Percentiles rank a stretch among this genome's conserved stretches.
phyloP scores from a whole-genome alignment of 1,284 basidiomycete genomes.

The Trametes pubescens region DNA sequence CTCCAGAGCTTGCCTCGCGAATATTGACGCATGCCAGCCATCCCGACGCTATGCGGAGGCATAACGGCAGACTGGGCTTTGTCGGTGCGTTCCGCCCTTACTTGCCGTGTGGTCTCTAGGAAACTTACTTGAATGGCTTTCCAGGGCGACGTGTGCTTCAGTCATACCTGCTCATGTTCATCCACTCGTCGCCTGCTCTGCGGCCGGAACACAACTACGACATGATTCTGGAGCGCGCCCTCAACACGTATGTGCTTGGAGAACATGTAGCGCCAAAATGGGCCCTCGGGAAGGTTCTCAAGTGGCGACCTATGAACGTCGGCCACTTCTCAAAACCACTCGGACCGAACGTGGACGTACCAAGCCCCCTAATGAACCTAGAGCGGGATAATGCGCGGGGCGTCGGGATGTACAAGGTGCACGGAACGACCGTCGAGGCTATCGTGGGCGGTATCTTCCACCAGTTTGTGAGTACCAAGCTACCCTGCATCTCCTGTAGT shows the following conservation, averaged over 20 bases:
- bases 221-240: constrained; percentile 56
- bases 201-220: constrained; percentile 60
- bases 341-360: constrained; percentile 33
- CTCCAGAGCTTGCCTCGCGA: constrained; percentile 70
- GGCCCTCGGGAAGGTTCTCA: constrained; percentile 70
- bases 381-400: constrained; percentile 49
- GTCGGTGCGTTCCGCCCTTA: constrained; percentile 57
- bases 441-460: constrained; percentile 80
- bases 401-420: constrained; percentile 78
- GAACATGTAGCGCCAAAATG: constrained; percentile 76
- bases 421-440: constrained; percentile 78
- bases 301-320: constrained; percentile 65
- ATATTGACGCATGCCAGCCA: constrained; percentile 82
- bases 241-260: constrained; percentile 76
- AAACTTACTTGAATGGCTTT: neutral
- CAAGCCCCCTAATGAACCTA: constrained; percentile 34
- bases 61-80: constrained; percentile 75
- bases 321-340: constrained; percentile 29
- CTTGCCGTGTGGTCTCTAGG: constrained; percentile 11
- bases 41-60: constrained; percentile 64
- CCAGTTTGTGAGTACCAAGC: constrained; percentile 70
- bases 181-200: constrained; percentile 64
- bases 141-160: constrained; percentile 78
- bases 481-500: neutral
- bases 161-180: constrained; percentile 73